Evolutionary conservation across 331 rosid species (phyloP), one percentile per base, ranked within the genome.

Genomic region (Telfairia occidentalis): DNA sequence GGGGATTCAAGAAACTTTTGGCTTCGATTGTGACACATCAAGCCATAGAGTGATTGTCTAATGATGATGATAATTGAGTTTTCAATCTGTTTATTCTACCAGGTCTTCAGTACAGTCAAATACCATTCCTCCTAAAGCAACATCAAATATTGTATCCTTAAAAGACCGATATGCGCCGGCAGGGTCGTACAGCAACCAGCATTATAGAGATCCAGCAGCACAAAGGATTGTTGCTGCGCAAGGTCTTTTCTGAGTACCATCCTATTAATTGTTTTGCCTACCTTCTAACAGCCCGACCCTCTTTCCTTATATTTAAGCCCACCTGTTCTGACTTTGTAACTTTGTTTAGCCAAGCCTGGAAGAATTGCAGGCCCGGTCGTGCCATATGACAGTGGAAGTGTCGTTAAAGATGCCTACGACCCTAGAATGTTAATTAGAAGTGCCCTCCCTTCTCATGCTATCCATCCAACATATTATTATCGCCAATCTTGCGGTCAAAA

Each of bases 71-170:
- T 80, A 42, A 50, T 50, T 24, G 5, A 23, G 8, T 53, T 28
- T 82, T 12, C 15, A 45, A 57, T 70, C 60, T 5, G 29, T 21
- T 54, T 24, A 40, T 37, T 32, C 78, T 74, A 43, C 26, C 83
- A 93, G 98, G 83, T 89, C 97, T 54, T 82, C 98, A 1, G 89
- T 91, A 78, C 96, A 84, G 78, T 89, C 98, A 58, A 89, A 88
- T 75, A 79, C 80, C 11, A 82, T 82, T 45, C 80, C 90, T 30
- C 81, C 82, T 1, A 92, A 87, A 74, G 92, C 87, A 48, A 89
- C 83, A 69, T 79, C 90, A 61, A 84, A 77, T 78, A 69, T 75
- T 46, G 76, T 75, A 65, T 83, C 86, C 53, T 71, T 71, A 77
- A 89, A 75, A 85, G 90, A 81, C 74, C 78, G 81, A 73, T 87